Conservation (phyloP, 306 rosid species). For the Dalbergia oliveri region DNA sequence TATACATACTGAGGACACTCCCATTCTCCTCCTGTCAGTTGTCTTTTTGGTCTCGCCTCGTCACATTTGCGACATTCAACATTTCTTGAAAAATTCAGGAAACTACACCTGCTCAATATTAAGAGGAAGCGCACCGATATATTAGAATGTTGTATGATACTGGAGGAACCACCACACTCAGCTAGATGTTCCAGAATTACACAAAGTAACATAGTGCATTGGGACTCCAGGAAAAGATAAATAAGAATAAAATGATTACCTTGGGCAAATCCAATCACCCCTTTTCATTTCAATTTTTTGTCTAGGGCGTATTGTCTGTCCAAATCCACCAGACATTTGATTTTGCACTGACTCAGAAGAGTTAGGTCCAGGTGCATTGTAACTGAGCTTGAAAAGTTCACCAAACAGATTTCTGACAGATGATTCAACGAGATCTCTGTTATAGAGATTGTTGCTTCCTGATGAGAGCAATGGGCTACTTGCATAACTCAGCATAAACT, state of each 20-base stretch:
- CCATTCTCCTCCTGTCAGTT: slow-evolving; percentile 94
- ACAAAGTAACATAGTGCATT: slow-evolving; percentile 12
- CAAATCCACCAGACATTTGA: slow-evolving; percentile 57
- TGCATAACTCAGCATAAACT: slow-evolving; percentile 79
- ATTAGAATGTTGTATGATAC: slow-evolving; percentile 31
- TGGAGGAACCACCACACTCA: slow-evolving; percentile 3
- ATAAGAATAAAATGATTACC: slow-evolving; percentile 55
- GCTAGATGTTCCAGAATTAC: slow-evolving; percentile 11
- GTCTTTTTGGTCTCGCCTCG: slow-evolving; percentile 87
- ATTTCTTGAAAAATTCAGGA: slow-evolving; percentile 96
- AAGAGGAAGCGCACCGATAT: slow-evolving; percentile 14
- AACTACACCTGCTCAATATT: slow-evolving; percentile 83
- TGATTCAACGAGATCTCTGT: slow-evolving; percentile 71
- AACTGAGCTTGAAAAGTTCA: slow-evolving; percentile 73
- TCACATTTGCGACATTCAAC: slow-evolving; percentile 88
- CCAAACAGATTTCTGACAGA: slow-evolving; percentile 73
- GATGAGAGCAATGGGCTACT: slow-evolving; percentile 62
- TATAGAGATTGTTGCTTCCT: slow-evolving; percentile 56
- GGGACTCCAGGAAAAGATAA: slow-evolving; percentile 8
- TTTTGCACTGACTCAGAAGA: slow-evolving; percentile 55
- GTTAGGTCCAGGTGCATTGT: slow-evolving; percentile 58
- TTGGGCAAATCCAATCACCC: slow-evolving; percentile 94
- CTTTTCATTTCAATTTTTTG: slow-evolving; percentile 87
- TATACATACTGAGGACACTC: slow-evolving; percentile 97
- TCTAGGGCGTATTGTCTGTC: slow-evolving; percentile 52